These are phyloP conservation scores for Cymbidium sinense DNA, from an alignment of 106 monocot species.

Conservation along the genomic window DNA sequence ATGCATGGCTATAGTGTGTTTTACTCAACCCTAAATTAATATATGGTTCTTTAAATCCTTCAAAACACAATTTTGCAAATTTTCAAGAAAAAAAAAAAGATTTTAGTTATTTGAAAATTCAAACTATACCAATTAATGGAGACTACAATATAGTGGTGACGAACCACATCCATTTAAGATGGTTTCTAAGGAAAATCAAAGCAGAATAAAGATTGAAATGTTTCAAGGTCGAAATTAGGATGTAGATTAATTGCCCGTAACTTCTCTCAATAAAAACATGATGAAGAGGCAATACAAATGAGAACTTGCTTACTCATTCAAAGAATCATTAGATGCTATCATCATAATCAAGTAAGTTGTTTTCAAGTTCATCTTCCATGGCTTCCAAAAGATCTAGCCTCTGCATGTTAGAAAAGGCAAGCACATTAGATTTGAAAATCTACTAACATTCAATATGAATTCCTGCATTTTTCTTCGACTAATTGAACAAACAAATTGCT, in stretches of 20 bases:
- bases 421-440: not conserved
- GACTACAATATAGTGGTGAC: not conserved
- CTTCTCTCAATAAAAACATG: not conserved
- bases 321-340: not conserved
- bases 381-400: not conserved
- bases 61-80: not conserved
- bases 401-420: conserved; percentile 1
- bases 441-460: not conserved
- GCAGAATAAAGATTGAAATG: not conserved
- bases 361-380: not conserved
- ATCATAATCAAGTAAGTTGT: not conserved
- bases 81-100: no score
- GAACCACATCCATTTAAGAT: not conserved
- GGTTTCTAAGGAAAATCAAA: not conserved
- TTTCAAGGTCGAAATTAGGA: not conserved
- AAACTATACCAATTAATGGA: not conserved
- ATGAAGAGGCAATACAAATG: not conserved
- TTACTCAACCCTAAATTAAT: no score
- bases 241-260: not conserved
- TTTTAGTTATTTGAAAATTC: no score
- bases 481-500: not conserved
- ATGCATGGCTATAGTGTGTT: no score
- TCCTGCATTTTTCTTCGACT: not conserved
- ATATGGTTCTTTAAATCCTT: no score
- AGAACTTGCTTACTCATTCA: conserved; percentile 2